Evolutionary conservation across 2,329 filamentous ascomycete genomes (phyloP).

Genomic region (Penicillium sp.): DNA sequence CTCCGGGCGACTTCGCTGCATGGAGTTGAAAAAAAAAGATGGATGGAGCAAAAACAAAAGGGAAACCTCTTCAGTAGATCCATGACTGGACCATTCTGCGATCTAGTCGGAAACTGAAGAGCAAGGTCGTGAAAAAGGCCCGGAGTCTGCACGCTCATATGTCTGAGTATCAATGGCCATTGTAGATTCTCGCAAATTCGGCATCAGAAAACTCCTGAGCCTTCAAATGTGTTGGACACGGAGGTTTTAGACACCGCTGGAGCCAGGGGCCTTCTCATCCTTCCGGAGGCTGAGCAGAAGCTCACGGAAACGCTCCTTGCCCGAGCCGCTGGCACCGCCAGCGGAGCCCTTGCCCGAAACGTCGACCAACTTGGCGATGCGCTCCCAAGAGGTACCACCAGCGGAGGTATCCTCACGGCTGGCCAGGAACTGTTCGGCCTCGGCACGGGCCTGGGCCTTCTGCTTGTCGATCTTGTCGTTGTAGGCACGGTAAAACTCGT

Average conservation of each 20-base stretch:
- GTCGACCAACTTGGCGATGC: constrained; percentile 97
- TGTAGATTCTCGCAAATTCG: constrained; percentile 7
- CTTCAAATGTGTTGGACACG: constrained; percentile 1
- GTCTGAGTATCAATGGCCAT: constrained; percentile 6
- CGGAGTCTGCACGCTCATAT: constrained; percentile 3
- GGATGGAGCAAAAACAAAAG: constrained; percentile 12
- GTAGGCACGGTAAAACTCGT: constrained; percentile 99
- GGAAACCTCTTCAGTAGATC: not conserved
- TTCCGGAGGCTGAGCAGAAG: constrained; percentile 83
- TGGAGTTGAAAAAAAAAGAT: constrained; percentile 23
- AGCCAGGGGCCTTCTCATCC: constrained; percentile 80
- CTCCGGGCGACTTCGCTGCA: constrained; percentile 25
- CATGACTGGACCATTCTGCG: constrained; percentile 3
- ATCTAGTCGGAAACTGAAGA: constrained; percentile 8
- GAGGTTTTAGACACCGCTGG: constrained; percentile 48
- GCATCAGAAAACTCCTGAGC: constrained; percentile 7
- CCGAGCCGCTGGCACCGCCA: constrained; percentile 84
- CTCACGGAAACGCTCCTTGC: constrained; percentile 96
- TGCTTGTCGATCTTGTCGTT: constrained; percentile 97
- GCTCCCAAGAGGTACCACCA: constrained; percentile 97
- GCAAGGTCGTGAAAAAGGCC: constrained; percentile 10
- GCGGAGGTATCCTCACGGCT: constrained; percentile 89
- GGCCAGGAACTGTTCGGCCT: constrained; percentile 89
- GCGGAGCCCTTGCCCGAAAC: constrained; percentile 87
- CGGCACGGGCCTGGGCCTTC: constrained; percentile 81